phyloP scores from a whole-genome alignment of 2,329 filamentous ascomycete species.

The Sporothrix brunneoviolacea region DNA sequence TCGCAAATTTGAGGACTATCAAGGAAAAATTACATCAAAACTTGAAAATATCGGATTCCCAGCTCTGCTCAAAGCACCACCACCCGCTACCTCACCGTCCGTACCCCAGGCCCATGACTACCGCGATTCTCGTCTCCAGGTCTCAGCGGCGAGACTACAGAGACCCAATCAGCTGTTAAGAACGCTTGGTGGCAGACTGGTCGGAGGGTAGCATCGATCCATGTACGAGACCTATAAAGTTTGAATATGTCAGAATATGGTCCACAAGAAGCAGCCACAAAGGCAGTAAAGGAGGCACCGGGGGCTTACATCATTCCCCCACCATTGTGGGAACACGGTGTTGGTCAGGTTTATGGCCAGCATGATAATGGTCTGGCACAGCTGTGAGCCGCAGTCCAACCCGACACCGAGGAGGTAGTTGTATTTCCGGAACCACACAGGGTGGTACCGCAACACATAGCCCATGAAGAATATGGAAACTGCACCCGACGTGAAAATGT shows the following conservation, averaged over 20 bases:
- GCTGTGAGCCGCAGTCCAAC: slow-evolving; percentile 29
- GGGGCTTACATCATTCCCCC: slow-evolving; percentile 23
- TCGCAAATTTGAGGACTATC: no score
- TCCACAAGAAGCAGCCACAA: no score
- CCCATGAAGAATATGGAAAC: slow-evolving; percentile 27
- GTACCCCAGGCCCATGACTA: no score
- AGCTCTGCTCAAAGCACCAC: no score
- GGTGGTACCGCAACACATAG: slow-evolving; percentile 24
- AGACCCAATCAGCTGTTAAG: no score
- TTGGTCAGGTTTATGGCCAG: slow-evolving; percentile 25
- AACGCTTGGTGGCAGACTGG: slow-evolving; percentile 1
- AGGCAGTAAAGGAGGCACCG: no score
- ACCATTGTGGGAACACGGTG: slow-evolving; percentile 24
- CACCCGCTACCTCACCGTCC: no score
- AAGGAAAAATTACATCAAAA: no score
- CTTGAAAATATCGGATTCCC: no score
- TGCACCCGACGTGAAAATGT: slow-evolving; percentile 23
- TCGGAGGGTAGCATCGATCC: slow-evolving; percentile 9
- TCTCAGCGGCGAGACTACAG: no score
- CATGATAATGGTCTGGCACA: slow-evolving; percentile 25
- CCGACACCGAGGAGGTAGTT: slow-evolving; percentile 35
- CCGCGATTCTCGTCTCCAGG: no score
- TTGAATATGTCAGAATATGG: no score
- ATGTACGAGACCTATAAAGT: background rate
- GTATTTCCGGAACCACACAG: slow-evolving; percentile 36